A percentile compares a stretch with the other conserved stretches of the same genome.
Evolutionary conservation across 352 stramenopile species (phyloP).

Genomic region (Phytophthora brassicae): DNA sequence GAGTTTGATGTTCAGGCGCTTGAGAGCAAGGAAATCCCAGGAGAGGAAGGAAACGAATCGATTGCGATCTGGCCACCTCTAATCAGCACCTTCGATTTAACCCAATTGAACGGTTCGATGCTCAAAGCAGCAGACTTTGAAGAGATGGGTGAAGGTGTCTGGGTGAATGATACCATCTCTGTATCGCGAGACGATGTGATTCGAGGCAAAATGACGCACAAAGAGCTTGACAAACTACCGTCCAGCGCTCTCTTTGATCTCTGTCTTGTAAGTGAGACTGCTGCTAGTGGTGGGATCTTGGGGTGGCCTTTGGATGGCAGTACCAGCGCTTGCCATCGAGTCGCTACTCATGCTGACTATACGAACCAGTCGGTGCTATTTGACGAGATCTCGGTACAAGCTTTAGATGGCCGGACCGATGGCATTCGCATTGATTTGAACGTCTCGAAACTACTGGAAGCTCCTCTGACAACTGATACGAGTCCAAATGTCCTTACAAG

Average conservation of each 20-base stretch:
- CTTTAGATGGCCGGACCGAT: conserved; percentile 46
- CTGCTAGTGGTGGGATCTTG: conserved; percentile 68
- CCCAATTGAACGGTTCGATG: conserved; percentile 39
- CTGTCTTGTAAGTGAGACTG: conserved; percentile 73
- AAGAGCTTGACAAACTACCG: conserved; percentile 64
- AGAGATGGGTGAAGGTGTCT: conserved; percentile 61
- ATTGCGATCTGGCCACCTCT: conserved; percentile 48
- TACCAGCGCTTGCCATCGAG: conserved; percentile 38
- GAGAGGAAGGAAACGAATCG: conserved; percentile 16
- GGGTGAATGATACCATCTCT: conserved; percentile 74
- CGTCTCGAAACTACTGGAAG: conserved; percentile 56
- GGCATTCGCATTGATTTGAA: conserved; percentile 47
- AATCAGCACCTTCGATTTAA: conserved; percentile 47
- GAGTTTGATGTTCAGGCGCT: conserved; percentile 3
- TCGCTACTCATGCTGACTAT: conserved; percentile 77
- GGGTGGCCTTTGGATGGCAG: conserved; percentile 36
- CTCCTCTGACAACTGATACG: conserved; percentile 10
- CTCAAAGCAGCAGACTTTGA: conserved; percentile 61
- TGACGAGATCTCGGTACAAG: conserved; percentile 49
- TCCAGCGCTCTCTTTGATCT: conserved; percentile 74
- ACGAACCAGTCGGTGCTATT: conserved; percentile 68
- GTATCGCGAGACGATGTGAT: conserved; percentile 71
- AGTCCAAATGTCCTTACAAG: conserved; percentile 11
- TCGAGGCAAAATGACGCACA: conserved; percentile 46
- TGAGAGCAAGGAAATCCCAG: not conserved